phyloP scores from a whole-genome alignment of 768 basidiomycete genomes.

The Sutorius australiensis region DNA sequence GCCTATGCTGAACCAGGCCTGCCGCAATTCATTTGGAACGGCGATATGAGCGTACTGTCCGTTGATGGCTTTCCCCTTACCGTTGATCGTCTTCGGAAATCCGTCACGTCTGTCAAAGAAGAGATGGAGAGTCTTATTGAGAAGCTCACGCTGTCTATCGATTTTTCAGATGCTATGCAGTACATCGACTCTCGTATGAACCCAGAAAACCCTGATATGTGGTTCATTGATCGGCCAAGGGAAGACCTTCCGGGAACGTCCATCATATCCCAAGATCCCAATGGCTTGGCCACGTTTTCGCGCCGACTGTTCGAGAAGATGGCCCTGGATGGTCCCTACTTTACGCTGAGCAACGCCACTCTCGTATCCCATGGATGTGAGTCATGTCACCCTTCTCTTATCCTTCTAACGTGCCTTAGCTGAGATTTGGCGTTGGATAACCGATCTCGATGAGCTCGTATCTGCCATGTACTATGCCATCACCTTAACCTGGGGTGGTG shows the following conservation, averaged over 20 bases:
- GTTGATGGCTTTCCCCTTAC: neutral
- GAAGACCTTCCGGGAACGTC: neutral
- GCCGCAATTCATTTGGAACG: neutral
- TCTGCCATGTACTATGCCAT: conserved; percentile 10
- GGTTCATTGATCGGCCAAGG: neutral
- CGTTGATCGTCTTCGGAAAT: neutral
- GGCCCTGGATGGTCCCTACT: neutral
- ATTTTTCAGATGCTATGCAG: neutral
- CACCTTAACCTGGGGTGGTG: conserved; percentile 14
- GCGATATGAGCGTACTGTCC: neutral
- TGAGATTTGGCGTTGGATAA: conserved; percentile 5
- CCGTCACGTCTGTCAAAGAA: accelerated
- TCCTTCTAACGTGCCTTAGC: neutral
- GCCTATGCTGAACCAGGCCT: neutral
- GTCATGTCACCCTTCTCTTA: neutral
- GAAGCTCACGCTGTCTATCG: neutral
- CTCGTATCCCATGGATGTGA: neutral
- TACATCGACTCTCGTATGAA: neutral
- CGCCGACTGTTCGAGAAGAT: neutral
- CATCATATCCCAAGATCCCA: neutral
- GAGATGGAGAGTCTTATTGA: neutral
- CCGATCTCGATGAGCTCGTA: conserved; percentile 2
- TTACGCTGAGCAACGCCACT: neutral
- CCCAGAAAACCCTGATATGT: neutral
- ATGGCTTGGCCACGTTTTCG: neutral